phyloP scores from a whole-genome alignment of 2,329 filamentous ascomycete species.

The Alternaria alternata region DNA sequence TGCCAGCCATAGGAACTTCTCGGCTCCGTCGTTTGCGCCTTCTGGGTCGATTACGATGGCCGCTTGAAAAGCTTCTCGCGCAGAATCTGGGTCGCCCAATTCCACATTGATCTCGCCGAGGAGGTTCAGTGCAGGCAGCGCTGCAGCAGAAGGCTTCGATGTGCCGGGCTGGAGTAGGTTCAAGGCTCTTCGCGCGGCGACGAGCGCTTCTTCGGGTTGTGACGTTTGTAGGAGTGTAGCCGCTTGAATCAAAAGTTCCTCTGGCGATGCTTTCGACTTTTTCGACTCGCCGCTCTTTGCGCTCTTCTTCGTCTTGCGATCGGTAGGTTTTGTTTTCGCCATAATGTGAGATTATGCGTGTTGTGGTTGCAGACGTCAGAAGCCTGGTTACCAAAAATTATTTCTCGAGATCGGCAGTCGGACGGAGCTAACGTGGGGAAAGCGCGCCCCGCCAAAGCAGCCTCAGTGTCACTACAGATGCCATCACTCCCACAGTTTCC shows the following conservation, averaged over 20 bases:
- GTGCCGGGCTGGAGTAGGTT: slow-evolving; percentile 53
- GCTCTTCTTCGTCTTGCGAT: slow-evolving; percentile 50
- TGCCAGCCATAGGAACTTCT: slow-evolving; percentile 95
- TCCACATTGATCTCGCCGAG: slow-evolving; percentile 85
- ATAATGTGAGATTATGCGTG: slow-evolving; percentile 41
- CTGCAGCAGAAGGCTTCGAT: slow-evolving; percentile 52
- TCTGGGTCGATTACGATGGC: slow-evolving; percentile 80
- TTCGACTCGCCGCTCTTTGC: slow-evolving; percentile 49
- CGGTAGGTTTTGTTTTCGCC: slow-evolving; percentile 62
- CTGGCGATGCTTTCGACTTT: slow-evolving; percentile 60
- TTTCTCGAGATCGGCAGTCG: slow-evolving; percentile 27
- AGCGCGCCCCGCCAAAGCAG: slow-evolving; percentile 30
- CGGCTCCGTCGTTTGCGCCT: slow-evolving; percentile 82
- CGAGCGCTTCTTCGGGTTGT: slow-evolving; percentile 65
- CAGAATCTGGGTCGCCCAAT: slow-evolving; percentile 79
- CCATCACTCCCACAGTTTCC: slow-evolving; percentile 6
- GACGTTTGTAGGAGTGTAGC: slow-evolving; percentile 65
- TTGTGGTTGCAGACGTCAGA: slow-evolving; percentile 3
- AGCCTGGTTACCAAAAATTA: slow-evolving; percentile 31
- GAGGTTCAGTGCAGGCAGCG: slow-evolving; percentile 74
- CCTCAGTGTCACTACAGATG: slow-evolving; percentile 23
- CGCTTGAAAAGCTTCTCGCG: slow-evolving; percentile 73
- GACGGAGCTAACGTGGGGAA: slow-evolving; percentile 39
- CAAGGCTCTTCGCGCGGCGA: slow-evolving; percentile 63
- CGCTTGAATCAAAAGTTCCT: slow-evolving; percentile 65